phyloP scores from a whole-genome alignment of 345 rosid species.

The Aethionema arabicum region DNA sequence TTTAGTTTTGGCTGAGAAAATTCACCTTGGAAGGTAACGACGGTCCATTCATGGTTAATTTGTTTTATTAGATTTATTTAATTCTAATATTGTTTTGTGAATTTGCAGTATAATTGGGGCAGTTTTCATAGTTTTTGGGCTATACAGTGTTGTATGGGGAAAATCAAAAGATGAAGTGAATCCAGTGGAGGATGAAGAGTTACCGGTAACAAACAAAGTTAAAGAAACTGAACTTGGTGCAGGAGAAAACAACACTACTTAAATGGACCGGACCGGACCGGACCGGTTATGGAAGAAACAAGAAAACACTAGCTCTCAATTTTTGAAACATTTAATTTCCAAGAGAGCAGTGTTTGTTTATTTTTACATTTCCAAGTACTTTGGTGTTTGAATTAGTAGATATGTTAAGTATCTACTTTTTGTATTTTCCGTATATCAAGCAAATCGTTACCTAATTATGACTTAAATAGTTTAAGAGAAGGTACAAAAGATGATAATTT shows the following conservation, averaged over 20 bases:
- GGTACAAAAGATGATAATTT: constrained; percentile 6
- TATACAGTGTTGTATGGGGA: constrained; percentile 89
- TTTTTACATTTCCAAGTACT: constrained; percentile 6
- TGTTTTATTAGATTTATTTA: neutral
- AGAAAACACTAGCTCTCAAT: neutral
- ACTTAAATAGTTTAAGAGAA: neutral
- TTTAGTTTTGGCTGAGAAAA: constrained; percentile 59
- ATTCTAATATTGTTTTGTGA: neutral
- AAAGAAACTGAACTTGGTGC: constrained; percentile 28
- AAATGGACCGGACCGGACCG: no score
- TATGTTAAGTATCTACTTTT: no score
- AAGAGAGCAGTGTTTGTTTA: constrained; percentile 17
- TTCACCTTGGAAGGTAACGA: constrained; percentile 78
- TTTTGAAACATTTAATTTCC: constrained; percentile 30
- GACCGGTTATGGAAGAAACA: no score
- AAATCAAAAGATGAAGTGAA: constrained; percentile 62
- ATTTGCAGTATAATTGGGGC: constrained; percentile 74
- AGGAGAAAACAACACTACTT: no score
- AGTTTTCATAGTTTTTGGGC: constrained; percentile 64
- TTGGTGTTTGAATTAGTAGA: neutral
- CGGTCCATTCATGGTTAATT: neutral
- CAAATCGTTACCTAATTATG: no score
- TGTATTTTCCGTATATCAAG: no score
- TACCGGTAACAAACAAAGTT: constrained; percentile 44
- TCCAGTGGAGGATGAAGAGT: constrained; percentile 40